phyloP scores from a whole-genome alignment of 1,139 yeast genomes.

The Kodamaea anthophila region DNA sequence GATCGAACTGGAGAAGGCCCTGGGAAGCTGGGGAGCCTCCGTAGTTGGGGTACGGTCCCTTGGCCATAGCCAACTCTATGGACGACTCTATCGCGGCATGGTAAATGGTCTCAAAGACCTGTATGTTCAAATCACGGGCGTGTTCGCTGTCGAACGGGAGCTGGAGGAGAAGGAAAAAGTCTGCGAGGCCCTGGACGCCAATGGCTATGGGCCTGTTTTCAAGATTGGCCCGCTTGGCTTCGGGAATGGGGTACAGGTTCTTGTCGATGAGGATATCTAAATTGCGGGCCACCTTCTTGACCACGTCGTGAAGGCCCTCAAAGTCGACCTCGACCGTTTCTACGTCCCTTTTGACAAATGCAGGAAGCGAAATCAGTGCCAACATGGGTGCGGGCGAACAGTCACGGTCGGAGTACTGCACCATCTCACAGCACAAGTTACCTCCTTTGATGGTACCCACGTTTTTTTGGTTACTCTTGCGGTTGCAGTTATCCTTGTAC shows the following conservation, averaged over 20 bases:
- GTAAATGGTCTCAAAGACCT: slow-evolving; percentile 83
- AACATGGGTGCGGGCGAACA: slow-evolving; percentile 42
- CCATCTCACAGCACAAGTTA: slow-evolving; percentile 53
- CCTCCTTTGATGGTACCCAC: slow-evolving; percentile 53
- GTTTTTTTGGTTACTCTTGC: slow-evolving; percentile 49
- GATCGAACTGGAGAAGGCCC: slow-evolving; percentile 71
- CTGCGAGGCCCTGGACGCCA: slow-evolving; percentile 91
- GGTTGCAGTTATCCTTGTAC: slow-evolving; percentile 52
- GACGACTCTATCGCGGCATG: slow-evolving; percentile 84
- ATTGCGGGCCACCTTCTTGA: slow-evolving; percentile 70
- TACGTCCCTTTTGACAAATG: slow-evolving; percentile 21
- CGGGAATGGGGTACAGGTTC: slow-evolving; percentile 70
- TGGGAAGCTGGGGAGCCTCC: slow-evolving; percentile 79
- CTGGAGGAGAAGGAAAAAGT: slow-evolving; percentile 69
- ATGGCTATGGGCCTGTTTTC: slow-evolving; percentile 81
- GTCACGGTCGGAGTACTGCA: slow-evolving; percentile 48
- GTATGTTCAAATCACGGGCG: slow-evolving; percentile 66
- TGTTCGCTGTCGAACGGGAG: slow-evolving; percentile 74
- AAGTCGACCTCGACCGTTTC: slow-evolving; percentile 55
- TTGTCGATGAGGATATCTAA: slow-evolving; percentile 73
- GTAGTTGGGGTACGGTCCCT: slow-evolving; percentile 65
- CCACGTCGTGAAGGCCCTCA: slow-evolving; percentile 60
- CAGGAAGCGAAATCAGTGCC: slow-evolving; percentile 9
- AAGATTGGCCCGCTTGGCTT: slow-evolving; percentile 64
- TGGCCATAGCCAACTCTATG: slow-evolving; percentile 58